A percentile compares a stretch with the other conserved stretches of the same genome.
Conservation (phyloP, 176 grass and related monocot species). For the Carex myosuroides region DNA sequence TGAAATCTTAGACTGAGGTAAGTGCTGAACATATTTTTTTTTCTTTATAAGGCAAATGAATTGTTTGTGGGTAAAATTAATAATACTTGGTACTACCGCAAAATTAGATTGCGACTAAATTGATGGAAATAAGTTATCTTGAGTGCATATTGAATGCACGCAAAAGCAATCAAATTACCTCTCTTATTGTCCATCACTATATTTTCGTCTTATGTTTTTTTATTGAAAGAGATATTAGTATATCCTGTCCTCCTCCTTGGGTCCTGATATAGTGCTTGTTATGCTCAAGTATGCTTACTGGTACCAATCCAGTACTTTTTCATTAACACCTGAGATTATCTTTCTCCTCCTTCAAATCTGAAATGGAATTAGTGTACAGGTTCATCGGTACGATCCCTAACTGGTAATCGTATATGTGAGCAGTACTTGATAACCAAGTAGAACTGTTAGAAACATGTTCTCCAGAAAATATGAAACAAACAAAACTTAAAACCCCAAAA, state of each 20-base stretch:
- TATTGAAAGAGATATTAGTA: neutral
- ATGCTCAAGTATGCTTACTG: neutral
- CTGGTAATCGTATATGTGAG: neutral
- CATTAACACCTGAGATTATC: neutral
- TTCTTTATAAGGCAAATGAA: neutral
- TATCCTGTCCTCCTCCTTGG: neutral
- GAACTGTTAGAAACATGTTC: neutral
- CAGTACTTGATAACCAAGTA: neutral
- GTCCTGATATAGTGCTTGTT: neutral
- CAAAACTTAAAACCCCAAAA: neutral
- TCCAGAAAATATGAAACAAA: neutral
- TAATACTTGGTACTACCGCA: neutral
- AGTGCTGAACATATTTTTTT: neutral
- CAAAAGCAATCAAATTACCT: neutral
- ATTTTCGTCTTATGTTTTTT: neutral
- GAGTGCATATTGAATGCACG: neutral
- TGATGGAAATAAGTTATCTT: neutral
- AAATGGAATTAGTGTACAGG: neutral
- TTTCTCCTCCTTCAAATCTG: neutral
- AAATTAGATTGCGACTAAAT: neutral
- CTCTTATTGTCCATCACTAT: neutral
- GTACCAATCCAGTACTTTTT: neutral
- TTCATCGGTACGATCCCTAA: too few species aligned
- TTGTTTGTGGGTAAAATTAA: neutral
- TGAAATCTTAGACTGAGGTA: neutral